Base-by-base conservation (phyloP, 352 stramenopile species). In the Globisporangium canariense region DNA sequence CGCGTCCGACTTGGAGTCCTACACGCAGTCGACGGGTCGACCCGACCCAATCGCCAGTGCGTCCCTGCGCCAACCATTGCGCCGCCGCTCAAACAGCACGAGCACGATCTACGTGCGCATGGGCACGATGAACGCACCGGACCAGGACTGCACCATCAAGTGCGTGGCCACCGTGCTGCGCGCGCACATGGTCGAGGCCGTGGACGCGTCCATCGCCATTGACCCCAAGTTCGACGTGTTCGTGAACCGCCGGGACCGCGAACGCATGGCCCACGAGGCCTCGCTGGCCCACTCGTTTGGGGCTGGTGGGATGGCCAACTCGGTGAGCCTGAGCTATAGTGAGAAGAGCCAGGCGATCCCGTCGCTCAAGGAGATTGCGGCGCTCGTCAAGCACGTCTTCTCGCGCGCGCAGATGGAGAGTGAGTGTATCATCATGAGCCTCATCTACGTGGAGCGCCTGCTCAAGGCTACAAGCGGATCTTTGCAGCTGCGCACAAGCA, bases 381-480 rank as follows among this genome's bases (percentile, higher is more conserved):
- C 78, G 3, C 99, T 98, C 71, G 98, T 98, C 75, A 90, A 92
- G 62, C 81, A 97, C 68, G 86, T 99, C 11, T 98, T 98, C 65
- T 73, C 84, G 14, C 81, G 82, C 40, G 89, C 87, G 60, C 87
- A 96, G 67, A 94, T 97, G 81, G 96, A 99, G 70, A 86, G 83
- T 34, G 97, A 99, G 76, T 98, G 93, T 71, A 98, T 99, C 66
- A 98, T 99, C 75, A 98, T 98, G 82, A 97, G 88, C 47, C 78
- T 99, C 7, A 97, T 99, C 62, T 99, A 99, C 75, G 88, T 99
- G 25, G 97, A 99, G 74, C 87, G 93, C 11, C 77, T 99, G 10
- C 81, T 99, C 57, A 98, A 98, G 71, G 70, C 82, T 8, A 97
- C 90, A 14, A 90, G 75, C 45, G 89, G 89, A 1, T 71, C 65